Evolutionary conservation across 2,329 filamentous ascomycete genomes (phyloP).

Genomic region (Aspergillus clavatus): DNA sequence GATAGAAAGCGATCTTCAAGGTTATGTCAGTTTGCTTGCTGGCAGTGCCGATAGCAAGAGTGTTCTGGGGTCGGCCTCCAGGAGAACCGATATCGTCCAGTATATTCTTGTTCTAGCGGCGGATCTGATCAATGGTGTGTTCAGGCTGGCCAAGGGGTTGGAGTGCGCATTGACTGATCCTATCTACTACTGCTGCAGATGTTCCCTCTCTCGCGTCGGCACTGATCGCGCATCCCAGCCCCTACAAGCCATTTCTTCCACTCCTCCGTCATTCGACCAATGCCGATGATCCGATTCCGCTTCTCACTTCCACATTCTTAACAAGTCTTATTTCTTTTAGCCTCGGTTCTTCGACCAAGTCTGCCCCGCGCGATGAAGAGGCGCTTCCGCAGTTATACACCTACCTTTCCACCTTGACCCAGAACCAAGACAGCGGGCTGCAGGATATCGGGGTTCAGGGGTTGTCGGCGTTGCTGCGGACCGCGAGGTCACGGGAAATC

Average conservation of each 20-base stretch:
- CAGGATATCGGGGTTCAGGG: conserved; percentile 95
- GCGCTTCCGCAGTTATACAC: conserved; percentile 77
- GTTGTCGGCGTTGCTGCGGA: conserved; percentile 79
- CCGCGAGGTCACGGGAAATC: conserved; percentile 65
- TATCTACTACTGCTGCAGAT: conserved; percentile 55
- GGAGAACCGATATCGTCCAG: conserved; percentile 85
- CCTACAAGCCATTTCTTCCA: conserved; percentile 73
- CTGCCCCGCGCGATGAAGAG: conserved; percentile 59
- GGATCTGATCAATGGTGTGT: conserved; percentile 77
- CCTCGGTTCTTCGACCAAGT: conserved; percentile 57
- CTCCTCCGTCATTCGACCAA: conserved; percentile 79
- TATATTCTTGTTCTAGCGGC: conserved; percentile 87
- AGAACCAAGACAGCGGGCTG: conserved; percentile 79
- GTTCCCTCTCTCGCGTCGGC: conserved; percentile 72
- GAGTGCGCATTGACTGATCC: not conserved
- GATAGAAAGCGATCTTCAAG: conserved; percentile 72
- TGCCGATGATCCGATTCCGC: conserved; percentile 78
- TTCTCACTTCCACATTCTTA: conserved; percentile 84
- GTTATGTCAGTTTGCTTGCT: conserved; percentile 75
- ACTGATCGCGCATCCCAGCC: conserved; percentile 65
- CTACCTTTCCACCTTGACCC: conserved; percentile 78
- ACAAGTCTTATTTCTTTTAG: conserved; percentile 68
- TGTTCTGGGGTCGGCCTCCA: conserved; percentile 79
- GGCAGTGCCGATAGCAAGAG: conserved; percentile 62
- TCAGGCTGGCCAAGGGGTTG: not conserved